Evolutionary conservation across 805 yeast species (phyloP).

Genomic region (Candida gorgasii): DNA sequence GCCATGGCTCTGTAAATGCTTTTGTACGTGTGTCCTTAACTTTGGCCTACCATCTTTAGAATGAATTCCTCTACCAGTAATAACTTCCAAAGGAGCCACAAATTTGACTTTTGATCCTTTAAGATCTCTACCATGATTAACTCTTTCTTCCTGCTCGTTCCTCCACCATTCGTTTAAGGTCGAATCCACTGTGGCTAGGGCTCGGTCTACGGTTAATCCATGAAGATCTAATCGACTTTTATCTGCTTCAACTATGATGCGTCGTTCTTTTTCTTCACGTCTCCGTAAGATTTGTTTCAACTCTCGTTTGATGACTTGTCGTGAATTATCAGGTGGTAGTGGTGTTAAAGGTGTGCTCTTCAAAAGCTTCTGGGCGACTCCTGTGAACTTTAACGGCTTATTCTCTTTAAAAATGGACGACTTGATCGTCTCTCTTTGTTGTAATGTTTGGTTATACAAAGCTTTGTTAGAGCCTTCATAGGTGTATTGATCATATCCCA

Average conservation of each 20-base stretch:
- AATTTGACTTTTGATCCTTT: slow-evolving; percentile 38
- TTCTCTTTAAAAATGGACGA: neutral
- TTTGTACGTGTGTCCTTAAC: slow-evolving; percentile 45
- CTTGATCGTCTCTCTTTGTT: too few relatives aligned
- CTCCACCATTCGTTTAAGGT: slow-evolving; percentile 64
- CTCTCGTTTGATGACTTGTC: neutral
- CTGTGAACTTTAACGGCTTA: neutral
- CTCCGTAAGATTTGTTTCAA: neutral
- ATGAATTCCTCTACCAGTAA: slow-evolving; percentile 76
- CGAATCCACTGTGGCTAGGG: slow-evolving; percentile 35
- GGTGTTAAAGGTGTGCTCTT: neutral
- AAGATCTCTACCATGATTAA: slow-evolving; percentile 34
- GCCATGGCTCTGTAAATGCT: slow-evolving; percentile 32
- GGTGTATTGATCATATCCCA: slow-evolving; percentile 9
- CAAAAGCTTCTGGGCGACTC: neutral
- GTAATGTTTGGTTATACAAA: too few relatives aligned
- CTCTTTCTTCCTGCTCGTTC: slow-evolving; percentile 48
- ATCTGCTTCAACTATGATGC: neutral
- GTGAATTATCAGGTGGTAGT: neutral
- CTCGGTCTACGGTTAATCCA: slow-evolving; percentile 48
- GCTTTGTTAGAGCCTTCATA: too few relatives aligned
- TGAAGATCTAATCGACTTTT: slow-evolving; percentile 55
- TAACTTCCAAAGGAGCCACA: slow-evolving; percentile 45
- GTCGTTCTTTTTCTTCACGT: neutral
- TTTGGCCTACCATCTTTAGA: slow-evolving; percentile 57